phyloP scores from a whole-genome alignment of 257 asterid genomes.

The Capsicum baccatum region DNA sequence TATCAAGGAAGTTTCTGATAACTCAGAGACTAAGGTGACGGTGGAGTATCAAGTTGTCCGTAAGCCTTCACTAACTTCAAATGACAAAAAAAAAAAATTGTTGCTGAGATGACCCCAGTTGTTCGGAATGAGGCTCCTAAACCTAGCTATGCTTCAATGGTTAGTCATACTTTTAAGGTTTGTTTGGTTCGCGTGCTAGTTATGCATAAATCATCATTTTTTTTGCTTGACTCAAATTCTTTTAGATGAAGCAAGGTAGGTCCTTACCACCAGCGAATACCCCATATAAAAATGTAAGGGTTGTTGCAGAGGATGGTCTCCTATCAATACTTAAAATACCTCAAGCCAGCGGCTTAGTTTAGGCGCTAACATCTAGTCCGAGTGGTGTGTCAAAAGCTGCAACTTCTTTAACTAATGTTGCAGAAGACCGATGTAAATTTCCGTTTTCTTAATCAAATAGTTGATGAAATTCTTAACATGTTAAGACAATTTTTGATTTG shows the following conservation, averaged over 20 bases:
- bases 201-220: not conserved
- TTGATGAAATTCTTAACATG: not conserved
- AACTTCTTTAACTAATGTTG: not conserved
- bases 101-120: not conserved
- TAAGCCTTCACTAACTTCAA: too few species aligned
- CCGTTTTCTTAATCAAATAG: slow-evolving; percentile 32
- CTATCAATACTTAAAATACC: not conserved
- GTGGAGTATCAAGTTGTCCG: too few species aligned
- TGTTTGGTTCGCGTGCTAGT: not conserved
- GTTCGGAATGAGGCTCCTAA: not conserved
- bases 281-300: slow-evolving; percentile 12
- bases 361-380: not conserved
- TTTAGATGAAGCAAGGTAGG: slow-evolving; percentile 51
- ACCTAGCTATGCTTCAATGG: not conserved
- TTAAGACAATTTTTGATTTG: not conserved
- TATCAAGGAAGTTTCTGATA: too few species aligned
- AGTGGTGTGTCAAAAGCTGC: slow-evolving; percentile 11
- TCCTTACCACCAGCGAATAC: slow-evolving; percentile 30
- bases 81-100: too few species aligned
- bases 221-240: not conserved
- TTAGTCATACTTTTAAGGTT: slow-evolving; percentile 20
- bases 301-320: slow-evolving; percentile 28
- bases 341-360: not conserved
- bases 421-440: not conserved
- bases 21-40: too few species aligned